Conservation (phyloP, 495 filamentous ascomycete species). For the Daldinia concentrica region DNA sequence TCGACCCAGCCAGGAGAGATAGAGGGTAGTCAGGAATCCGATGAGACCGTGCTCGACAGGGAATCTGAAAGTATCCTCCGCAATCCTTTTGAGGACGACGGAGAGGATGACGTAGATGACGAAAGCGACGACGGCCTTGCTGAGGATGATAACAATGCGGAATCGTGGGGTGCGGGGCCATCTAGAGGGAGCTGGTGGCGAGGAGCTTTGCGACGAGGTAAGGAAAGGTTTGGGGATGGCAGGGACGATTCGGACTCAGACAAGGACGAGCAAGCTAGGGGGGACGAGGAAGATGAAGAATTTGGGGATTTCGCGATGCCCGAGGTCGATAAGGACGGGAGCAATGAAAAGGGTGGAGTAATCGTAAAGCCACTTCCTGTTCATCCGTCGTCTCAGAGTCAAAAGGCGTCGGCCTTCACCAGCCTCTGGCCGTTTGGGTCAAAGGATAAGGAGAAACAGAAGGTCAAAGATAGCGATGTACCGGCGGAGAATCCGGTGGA, state of each 20-base stretch:
- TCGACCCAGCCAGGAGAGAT: conserved; percentile 46
- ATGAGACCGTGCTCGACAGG: conserved; percentile 37
- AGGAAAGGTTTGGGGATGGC: conserved; percentile 57
- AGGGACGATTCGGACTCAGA: conserved; percentile 56
- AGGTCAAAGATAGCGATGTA: conserved; percentile 47
- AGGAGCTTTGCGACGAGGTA: conserved; percentile 48
- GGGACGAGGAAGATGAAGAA: conserved; percentile 60
- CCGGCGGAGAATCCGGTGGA: conserved; percentile 41
- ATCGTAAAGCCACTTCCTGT: conserved; percentile 59
- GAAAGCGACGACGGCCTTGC: conserved; percentile 55
- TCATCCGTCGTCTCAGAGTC: conserved; percentile 53
- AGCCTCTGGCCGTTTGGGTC: conserved; percentile 61
- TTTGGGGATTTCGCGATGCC: conserved; percentile 65
- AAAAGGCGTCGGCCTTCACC: conserved; percentile 51
- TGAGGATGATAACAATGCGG: conserved; percentile 47
- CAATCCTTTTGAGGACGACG: conserved; percentile 61
- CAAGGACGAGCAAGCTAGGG: conserved; percentile 50
- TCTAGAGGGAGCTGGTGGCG: conserved; percentile 58
- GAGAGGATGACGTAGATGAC: conserved; percentile 57
- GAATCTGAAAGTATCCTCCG: conserved; percentile 44
- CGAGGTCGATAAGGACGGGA: conserved; percentile 50
- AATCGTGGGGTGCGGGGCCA: conserved; percentile 46
- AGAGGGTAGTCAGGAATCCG: conserved; percentile 41
- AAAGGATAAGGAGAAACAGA: conserved; percentile 48
- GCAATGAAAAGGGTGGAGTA: conserved; percentile 43